Percentiles rank a stretch among this genome's conserved stretches.
Evolutionary conservation across 1,284 basidiomycete species (phyloP).

Genomic region (Neolentinus lepideus): DNA sequence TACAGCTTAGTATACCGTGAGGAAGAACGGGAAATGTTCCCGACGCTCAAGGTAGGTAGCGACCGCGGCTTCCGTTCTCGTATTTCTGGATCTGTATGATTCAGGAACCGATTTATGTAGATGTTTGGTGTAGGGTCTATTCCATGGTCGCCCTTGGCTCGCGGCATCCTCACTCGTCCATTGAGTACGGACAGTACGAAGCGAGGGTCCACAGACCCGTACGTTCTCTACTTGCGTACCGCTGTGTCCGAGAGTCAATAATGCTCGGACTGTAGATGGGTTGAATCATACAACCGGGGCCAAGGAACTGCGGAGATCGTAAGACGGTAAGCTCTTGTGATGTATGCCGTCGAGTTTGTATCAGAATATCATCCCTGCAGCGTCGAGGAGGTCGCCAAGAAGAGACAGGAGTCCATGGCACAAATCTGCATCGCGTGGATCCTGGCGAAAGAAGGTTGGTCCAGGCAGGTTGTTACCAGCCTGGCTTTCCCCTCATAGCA

Average conservation of each 20-base stretch:
- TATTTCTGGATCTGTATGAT: constrained; percentile 10
- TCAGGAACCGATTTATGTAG: constrained; percentile 4
- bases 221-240: not conserved
- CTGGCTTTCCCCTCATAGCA: constrained; percentile 6
- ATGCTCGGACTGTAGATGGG: not conserved
- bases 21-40: constrained; percentile 17
- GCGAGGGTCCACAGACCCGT: not conserved
- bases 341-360: no score
- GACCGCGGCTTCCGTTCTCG: constrained; percentile 5
- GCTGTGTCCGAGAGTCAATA: not conserved
- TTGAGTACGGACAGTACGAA: not conserved
- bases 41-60: constrained; percentile 5
- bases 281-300: not conserved
- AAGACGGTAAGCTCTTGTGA: not conserved
- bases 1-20: constrained; percentile 24
- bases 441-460: constrained; percentile 29
- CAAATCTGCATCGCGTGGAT: constrained; percentile 50
- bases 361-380: constrained; percentile 19
- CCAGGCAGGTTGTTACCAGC: no score
- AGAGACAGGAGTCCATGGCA: constrained; percentile 45
- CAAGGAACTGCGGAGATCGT: not conserved
- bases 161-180: constrained; percentile 5
- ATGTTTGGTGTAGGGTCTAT: constrained; percentile 20
- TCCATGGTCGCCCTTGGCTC: constrained; percentile 18
- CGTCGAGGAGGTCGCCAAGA: constrained; percentile 46